A percentile compares a stretch with the other conserved stretches of the same genome.
Evolutionary conservation across 176 grass and related monocot genomes (phyloP).

Genomic region (Ensete ventricosum): DNA sequence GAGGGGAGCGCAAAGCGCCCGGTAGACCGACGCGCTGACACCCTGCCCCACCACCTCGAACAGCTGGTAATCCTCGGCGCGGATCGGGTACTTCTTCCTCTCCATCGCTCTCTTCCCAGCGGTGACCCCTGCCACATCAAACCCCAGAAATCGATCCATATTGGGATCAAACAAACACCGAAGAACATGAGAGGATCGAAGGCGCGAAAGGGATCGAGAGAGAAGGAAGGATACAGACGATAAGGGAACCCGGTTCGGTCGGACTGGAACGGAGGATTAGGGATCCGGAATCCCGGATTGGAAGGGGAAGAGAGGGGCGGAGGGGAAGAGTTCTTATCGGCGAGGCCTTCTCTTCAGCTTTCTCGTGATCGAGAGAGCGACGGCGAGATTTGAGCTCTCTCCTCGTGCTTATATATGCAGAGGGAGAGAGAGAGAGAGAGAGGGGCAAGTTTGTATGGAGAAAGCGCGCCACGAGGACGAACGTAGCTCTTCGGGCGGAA

Average conservation of each 20-base stretch:
- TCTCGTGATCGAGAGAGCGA: background rate
- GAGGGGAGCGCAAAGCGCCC: slow-evolving; percentile 54
- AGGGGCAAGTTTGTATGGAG: too few relatives aligned
- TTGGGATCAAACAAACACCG: background rate
- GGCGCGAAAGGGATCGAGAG: background rate
- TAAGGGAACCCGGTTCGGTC: background rate
- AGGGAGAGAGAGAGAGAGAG: too few relatives aligned
- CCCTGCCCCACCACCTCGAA: slow-evolving; percentile 87
- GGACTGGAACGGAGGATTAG: background rate
- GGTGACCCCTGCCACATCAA: background rate
- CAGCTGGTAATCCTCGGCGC: slow-evolving; percentile 71
- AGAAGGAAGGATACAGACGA: too few relatives aligned
- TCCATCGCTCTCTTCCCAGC: slow-evolving; percentile 13
- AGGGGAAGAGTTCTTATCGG: background rate
- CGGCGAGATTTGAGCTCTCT: background rate
- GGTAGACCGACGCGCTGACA: slow-evolving; percentile 73
- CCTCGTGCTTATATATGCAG: too few relatives aligned
- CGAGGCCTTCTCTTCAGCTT: background rate
- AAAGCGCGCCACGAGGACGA: too few relatives aligned
- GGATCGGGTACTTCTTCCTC: slow-evolving; percentile 78
- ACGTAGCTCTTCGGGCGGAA: too few relatives aligned
- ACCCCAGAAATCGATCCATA: background rate
- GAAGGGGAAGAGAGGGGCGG: background rate
- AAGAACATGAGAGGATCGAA: too few relatives aligned
- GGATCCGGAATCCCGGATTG: background rate